Base-by-base conservation (phyloP, 345 rosid genomes). In the Hirschfeldia incana region DNA sequence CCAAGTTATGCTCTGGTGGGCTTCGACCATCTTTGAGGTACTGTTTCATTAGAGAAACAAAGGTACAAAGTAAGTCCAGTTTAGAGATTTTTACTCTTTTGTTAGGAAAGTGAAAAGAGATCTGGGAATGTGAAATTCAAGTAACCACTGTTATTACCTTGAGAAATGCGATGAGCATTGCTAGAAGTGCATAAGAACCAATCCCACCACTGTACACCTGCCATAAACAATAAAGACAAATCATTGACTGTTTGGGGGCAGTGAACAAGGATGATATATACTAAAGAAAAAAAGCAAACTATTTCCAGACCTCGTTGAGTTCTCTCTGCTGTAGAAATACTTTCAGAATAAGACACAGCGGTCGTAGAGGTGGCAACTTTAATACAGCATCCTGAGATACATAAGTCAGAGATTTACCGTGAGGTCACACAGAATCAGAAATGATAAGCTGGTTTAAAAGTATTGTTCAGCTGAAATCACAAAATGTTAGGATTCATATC, bases 131-230 rank as follows among this genome's bases (percentile, higher is more conserved):
- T 17, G 37, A 27, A 32, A 62, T 53, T 51, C 29, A 67, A 34
- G 70, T 11, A 51, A 79, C 30, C 59, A 61, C 67, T 73, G 42
- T 70, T 82, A 87, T 70, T 82, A 87, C 98, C 91, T 89, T 87
- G 81, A 93, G 87, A 88, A 88, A 80, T 13, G 92, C 90, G 85
- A 91, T 89, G 57, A 94, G 87, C 98, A 94, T 94, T 67, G 89
- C 80, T 69, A 94, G 92, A 60, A 94, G 90, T 11, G 98, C 98
- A 85, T 94, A 94, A 67, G 98, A 94, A 73, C 98, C 89, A 75
- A 94, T 81, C 69, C 98, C 98, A 37, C 98, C 98, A 57, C 95
- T 87, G 81, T 91, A 91, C 8, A 92, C 98, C 98, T 94, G 83
- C 84, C 85, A 61, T 33, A 55, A 63, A 69, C 39, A 76, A 49